Percentiles rank a stretch among this genome's conserved stretches.
Conservation (phyloP, 2,329 filamentous ascomycete genomes). For the Basipetospora chlamydospora region DNA sequence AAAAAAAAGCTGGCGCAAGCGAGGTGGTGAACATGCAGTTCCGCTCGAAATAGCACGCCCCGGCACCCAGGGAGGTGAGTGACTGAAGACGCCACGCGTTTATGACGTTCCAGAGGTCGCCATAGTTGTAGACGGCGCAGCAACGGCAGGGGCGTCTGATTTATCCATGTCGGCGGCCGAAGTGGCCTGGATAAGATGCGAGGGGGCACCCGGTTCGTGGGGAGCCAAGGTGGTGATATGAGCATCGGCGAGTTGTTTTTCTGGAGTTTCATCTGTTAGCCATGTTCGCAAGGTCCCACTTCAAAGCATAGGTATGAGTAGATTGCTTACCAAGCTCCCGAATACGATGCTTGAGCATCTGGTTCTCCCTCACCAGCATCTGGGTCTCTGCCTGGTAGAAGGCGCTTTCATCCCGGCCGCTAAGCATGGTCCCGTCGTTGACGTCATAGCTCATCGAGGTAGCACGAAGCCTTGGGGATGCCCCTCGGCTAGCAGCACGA, state of each 20-base stretch:
- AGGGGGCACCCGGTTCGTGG: constrained; percentile 33
- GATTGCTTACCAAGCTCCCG: constrained; percentile 48
- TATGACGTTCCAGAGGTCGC: too few relatives aligned
- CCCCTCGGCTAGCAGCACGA: constrained; percentile 35
- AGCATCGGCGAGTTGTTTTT: constrained; percentile 36
- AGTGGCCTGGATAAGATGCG: constrained; percentile 31
- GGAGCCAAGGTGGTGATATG: constrained; percentile 18
- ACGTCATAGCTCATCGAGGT: constrained; percentile 44
- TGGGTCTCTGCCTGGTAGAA: constrained; percentile 76
- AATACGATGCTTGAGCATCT: constrained; percentile 65
- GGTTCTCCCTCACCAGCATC: constrained; percentile 63
- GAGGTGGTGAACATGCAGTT: too few relatives aligned
- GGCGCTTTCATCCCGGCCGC: constrained; percentile 57
- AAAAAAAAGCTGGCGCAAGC: background rate
- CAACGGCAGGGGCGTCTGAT: background rate
- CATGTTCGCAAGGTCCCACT: too few relatives aligned
- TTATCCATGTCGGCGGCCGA: constrained; percentile 26
- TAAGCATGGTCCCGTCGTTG: constrained; percentile 42
- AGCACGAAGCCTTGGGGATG: constrained; percentile 40
- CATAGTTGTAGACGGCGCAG: background rate
- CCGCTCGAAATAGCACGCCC: too few relatives aligned
- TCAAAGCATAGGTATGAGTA: background rate
- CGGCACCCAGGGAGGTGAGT: too few relatives aligned
- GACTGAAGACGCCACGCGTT: too few relatives aligned
- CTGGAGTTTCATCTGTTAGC: constrained; percentile 17